Conservation (phyloP, 768 basidiomycete genomes). For the Trametes punicea region DNA sequence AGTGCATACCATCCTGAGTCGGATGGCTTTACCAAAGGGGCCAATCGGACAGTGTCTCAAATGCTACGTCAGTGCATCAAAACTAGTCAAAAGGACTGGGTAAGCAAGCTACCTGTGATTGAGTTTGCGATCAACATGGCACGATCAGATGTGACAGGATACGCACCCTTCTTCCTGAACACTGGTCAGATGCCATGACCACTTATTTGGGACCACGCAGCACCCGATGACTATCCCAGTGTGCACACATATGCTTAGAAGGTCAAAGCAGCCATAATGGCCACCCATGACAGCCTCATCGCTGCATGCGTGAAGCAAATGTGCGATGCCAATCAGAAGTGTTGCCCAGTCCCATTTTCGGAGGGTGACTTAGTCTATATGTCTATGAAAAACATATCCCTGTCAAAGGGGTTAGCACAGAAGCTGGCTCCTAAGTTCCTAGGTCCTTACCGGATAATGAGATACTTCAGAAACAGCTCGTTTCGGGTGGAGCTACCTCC, state of each 20-base stretch:
- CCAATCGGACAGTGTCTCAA: slow-evolving; percentile 32
- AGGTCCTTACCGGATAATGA: slow-evolving; percentile 22
- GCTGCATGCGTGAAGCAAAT: slow-evolving; percentile 32
- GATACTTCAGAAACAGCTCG: slow-evolving; percentile 13
- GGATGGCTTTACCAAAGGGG: slow-evolving; percentile 38
- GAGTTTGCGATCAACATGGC: slow-evolving; percentile 30
- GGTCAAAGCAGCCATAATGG: slow-evolving; percentile 28
- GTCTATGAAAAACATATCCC: too few species aligned
- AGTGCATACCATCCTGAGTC: slow-evolving; percentile 44
- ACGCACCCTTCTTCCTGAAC: too few species aligned
- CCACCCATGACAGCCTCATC: slow-evolving; percentile 31
- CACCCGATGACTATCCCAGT: slow-evolving; percentile 23
- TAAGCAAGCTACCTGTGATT: slow-evolving; percentile 27
- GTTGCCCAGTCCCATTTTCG: slow-evolving; percentile 2
- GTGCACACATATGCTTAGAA: slow-evolving; percentile 25
- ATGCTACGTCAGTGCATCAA: slow-evolving; percentile 30
- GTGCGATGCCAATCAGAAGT: slow-evolving; percentile 23
- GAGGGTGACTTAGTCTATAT: slow-evolving; percentile 29
- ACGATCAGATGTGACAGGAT: slow-evolving; percentile 33
- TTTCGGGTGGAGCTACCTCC: slow-evolving; percentile 27
- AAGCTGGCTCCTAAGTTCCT: too few species aligned
- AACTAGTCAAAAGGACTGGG: slow-evolving; percentile 35
- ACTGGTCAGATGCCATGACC: slow-evolving; percentile 17
- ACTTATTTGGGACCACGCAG: slow-evolving; percentile 28
- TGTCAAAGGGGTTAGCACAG: too few species aligned